Evolutionary conservation across 1,284 basidiomycete species (phyloP), one percentile per base, ranked within the genome.

Genomic region (Boletus albobrunnescens): DNA sequence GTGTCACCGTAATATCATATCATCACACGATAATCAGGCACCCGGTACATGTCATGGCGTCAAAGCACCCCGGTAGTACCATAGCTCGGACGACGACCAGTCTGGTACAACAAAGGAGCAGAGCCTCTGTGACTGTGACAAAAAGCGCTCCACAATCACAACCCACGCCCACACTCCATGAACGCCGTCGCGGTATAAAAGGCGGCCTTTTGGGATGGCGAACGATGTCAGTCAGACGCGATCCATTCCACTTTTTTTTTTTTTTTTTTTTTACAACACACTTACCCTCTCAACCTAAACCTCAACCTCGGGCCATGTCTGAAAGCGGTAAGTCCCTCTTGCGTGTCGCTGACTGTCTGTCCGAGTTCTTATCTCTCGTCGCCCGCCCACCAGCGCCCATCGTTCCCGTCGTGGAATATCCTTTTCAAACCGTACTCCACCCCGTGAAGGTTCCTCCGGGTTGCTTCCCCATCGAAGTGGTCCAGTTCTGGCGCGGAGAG

Each of bases 401-500:
- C 4, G 6, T 3, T 6, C 22, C 22, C 9, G 10, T 20, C 32
- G 12, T 26, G 3, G 28, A 20, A 12, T 39, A 41, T 10, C 32
- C 41, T 10, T 45, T 53, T 16, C 45, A 49, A 10, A 44, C 36
- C 0, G 16, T 47, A 1, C 62, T 64, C n/a, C 36, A 51, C 3
- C 51, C 56, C 1, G 44, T 67, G 12, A 38, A 16, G 6, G 52
- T 63, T 27, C 62, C 62, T 12, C 3, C 27, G 1, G 52, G 54
- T 3, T 40, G 19, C 35, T 57, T 44, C 42, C 54, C 59, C 26
- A 56, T 67, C 41, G 52, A 67, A 20, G 47, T 65, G 23, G 47
- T 50, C 43, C 61, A 65, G 31, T 64, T 51, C 41, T 65, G 60
- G 62, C 64, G 54, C 22, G 64, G 64, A 11, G 47, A 58, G 14